Percentiles rank a stretch among this genome's conserved stretches.
phyloP scores from a whole-genome alignment of 495 filamentous ascomycete genomes.

The Podospora didyma region DNA sequence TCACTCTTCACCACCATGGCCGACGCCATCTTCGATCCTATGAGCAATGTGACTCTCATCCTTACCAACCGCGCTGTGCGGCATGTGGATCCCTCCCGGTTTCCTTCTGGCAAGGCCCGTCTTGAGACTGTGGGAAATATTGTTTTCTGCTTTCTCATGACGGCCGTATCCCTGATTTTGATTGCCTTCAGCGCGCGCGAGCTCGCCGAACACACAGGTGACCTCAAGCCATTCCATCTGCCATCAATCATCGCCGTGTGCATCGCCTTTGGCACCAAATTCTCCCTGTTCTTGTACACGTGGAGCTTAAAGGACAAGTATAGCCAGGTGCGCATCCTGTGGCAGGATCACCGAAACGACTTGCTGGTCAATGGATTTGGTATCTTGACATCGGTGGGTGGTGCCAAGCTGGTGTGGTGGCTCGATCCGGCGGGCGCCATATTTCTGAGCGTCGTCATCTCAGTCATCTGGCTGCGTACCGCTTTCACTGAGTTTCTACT shows the following conservation, averaged over 20 bases:
- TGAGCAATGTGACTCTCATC: slow-evolving; percentile 86
- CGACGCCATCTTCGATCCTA: slow-evolving; percentile 91
- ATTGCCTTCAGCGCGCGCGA: slow-evolving; percentile 81
- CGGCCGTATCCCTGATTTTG: slow-evolving; percentile 80
- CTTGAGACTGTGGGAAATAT: slow-evolving; percentile 97
- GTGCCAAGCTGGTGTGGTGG: slow-evolving; percentile 87
- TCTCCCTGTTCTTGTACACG: slow-evolving; percentile 84
- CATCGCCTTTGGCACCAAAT: slow-evolving; percentile 79
- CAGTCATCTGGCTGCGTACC: slow-evolving; percentile 73
- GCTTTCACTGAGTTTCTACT: slow-evolving; percentile 88
- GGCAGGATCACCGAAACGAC: slow-evolving; percentile 88
- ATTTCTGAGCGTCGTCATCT: slow-evolving; percentile 71
- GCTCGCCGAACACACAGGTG: slow-evolving; percentile 46
- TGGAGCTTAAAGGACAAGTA: slow-evolving; percentile 86
- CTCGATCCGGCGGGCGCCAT: slow-evolving; percentile 92
- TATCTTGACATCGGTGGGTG: slow-evolving; percentile 82
- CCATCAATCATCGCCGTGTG: slow-evolving; percentile 86
- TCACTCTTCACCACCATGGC: slow-evolving; percentile 98
- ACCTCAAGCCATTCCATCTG: slow-evolving; percentile 65
- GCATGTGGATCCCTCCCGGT: slow-evolving; percentile 81
- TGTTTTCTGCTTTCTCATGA: slow-evolving; percentile 96
- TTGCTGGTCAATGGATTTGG: slow-evolving; percentile 88
- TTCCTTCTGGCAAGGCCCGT: slow-evolving; percentile 89
- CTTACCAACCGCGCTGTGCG: slow-evolving; percentile 84
- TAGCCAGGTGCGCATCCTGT: slow-evolving; percentile 83